These are phyloP conservation scores for Monosporascus sp. DNA, from an alignment of 2,329 filamentous ascomycete genomes.

Conservation along the genomic window DNA sequence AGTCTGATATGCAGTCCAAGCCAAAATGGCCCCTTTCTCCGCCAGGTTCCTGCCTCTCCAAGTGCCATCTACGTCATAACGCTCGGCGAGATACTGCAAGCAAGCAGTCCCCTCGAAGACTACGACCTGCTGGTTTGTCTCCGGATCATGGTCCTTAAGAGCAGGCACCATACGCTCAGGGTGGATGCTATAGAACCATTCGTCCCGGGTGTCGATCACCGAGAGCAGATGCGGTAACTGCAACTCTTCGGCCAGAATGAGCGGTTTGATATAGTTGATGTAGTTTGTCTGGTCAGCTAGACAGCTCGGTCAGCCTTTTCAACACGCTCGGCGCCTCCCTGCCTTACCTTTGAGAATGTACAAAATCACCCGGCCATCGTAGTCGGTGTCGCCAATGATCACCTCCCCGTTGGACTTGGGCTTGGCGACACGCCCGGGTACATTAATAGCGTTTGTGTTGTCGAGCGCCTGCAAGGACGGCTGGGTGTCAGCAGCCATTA, in stretches of 20 bases:
- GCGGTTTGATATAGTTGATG: slow-evolving; percentile 35
- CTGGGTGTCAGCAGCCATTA: too few species aligned
- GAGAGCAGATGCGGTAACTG: slow-evolving; percentile 25
- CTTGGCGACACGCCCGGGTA: too few species aligned
- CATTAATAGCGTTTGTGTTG: too few species aligned
- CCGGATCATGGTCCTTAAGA: slow-evolving; percentile 25
- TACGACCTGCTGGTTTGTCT: slow-evolving; percentile 20
- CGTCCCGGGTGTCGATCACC: slow-evolving; percentile 27
- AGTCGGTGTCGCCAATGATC: slow-evolving; percentile 10
- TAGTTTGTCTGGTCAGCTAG: slow-evolving; percentile 29
- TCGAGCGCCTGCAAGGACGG: too few species aligned
- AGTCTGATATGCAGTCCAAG: slow-evolving; percentile 32
- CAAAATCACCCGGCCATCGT: slow-evolving; percentile 20
- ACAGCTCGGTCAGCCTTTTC: not conserved
- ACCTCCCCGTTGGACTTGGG: too few species aligned
- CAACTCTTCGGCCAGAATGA: slow-evolving; percentile 32
- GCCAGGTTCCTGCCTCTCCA: slow-evolving; percentile 25
- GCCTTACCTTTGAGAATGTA: slow-evolving; percentile 24
- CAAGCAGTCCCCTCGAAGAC: slow-evolving; percentile 35
- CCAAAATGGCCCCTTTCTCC: slow-evolving; percentile 24
- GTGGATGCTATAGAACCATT: slow-evolving; percentile 30
- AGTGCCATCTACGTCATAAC: slow-evolving; percentile 29
- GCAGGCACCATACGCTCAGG: slow-evolving; percentile 31
- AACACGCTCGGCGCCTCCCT: too few species aligned
- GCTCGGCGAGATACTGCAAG: slow-evolving; percentile 29